Evolutionary conservation across 177 flowering plant genomes (phyloP).

Genomic region (Vitis hybrid): DNA sequence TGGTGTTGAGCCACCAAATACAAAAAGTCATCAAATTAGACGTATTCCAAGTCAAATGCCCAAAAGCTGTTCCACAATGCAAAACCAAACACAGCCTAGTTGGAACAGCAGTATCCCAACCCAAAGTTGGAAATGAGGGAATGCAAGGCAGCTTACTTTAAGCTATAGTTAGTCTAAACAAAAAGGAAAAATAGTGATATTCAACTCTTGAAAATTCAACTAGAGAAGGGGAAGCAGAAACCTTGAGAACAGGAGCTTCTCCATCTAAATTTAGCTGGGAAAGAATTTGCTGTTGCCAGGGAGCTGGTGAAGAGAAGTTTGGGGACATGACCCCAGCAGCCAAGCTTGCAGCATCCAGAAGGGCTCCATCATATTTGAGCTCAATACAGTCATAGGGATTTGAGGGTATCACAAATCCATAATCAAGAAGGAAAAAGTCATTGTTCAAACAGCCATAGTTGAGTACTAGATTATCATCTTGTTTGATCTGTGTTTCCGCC

Average conservation of each 20-base stretch:
- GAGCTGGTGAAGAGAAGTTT: slow-evolving; percentile 72
- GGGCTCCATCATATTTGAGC: slow-evolving; percentile 80
- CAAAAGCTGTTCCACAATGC: too few species aligned
- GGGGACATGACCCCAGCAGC: slow-evolving; percentile 79
- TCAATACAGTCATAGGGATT: slow-evolving; percentile 86
- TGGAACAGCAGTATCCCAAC: too few species aligned
- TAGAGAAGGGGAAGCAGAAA: slow-evolving; percentile 13
- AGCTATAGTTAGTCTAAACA: neutral
- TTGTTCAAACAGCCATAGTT: slow-evolving; percentile 87
- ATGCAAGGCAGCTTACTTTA: too few species aligned
- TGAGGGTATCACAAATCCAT: slow-evolving; percentile 76
- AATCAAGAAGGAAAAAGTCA: slow-evolving; percentile 87
- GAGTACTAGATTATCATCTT: slow-evolving; percentile 53
- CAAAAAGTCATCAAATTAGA: too few species aligned
- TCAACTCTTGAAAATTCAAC: neutral
- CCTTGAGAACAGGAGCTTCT: slow-evolving; percentile 70
- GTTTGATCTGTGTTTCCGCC: slow-evolving; percentile 59
- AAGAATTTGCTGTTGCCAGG: slow-evolving; percentile 74
- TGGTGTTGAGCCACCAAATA: too few species aligned
- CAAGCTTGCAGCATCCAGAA: slow-evolving; percentile 90
- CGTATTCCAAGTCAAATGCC: too few species aligned
- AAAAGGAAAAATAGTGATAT: slow-evolving; percentile 1
- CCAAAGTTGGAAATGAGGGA: neutral
- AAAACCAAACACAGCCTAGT: too few species aligned
- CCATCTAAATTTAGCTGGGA: slow-evolving; percentile 62